These are phyloP conservation scores for Thyridium curvatum DNA, from an alignment of 2,329 filamentous ascomycete genomes.

Conservation along the genomic window DNA sequence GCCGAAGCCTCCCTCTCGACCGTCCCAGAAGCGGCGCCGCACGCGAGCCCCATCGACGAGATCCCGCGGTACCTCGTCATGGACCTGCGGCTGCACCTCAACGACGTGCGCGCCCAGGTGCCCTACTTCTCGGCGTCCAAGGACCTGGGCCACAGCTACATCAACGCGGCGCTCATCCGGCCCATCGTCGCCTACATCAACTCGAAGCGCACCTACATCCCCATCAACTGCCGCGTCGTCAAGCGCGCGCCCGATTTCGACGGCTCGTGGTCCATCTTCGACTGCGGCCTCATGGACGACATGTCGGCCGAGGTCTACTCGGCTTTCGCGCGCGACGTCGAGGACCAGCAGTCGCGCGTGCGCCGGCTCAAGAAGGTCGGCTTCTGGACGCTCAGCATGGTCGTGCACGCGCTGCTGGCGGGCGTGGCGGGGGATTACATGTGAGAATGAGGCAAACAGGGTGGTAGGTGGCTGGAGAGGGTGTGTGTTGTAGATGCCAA, in stretches of 20 bases:
- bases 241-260: conserved; percentile 88
- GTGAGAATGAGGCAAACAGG: conserved; percentile 11
- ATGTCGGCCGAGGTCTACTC: conserved; percentile 89
- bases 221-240: conserved; percentile 88
- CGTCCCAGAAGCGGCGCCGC: conserved; percentile 1
- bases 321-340: conserved; percentile 86
- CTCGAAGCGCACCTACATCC: conserved; percentile 88
- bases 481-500: no score
- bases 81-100: conserved; percentile 90
- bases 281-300: conserved; percentile 91
- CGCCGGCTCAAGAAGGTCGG: conserved; percentile 87
- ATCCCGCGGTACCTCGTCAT: conserved; percentile 81
- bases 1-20: conserved; percentile 1
- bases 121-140: conserved; percentile 63
- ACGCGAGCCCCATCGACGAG: conserved; percentile 30
- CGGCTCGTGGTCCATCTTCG: conserved; percentile 90
- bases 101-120: conserved; percentile 87
- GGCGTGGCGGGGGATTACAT: conserved; percentile 82
- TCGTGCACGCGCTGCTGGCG: conserved; percentile 89
- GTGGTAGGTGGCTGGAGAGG: no score
- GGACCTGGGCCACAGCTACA: conserved; percentile 55
- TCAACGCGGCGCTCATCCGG: conserved; percentile 90
- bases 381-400: conserved; percentile 89
- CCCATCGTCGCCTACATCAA: conserved; percentile 99
- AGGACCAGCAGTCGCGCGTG: conserved; percentile 79